Base-by-base conservation (phyloP, 2,329 filamentous ascomycete genomes). In the Fusarium aywerte region DNA sequence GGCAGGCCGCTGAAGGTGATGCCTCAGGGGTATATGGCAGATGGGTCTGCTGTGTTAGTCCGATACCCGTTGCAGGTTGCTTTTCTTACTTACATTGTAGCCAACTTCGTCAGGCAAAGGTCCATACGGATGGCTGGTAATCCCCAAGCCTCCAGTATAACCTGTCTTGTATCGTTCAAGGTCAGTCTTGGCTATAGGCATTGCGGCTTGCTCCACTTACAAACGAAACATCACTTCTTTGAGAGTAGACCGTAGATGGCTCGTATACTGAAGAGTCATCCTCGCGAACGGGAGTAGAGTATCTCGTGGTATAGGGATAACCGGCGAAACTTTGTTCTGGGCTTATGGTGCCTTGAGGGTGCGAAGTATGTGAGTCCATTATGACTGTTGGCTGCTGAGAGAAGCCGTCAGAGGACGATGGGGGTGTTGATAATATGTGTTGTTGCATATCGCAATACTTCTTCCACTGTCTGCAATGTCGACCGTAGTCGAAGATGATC, bases 1-100 rank as follows among this genome's bases (percentile, higher is more conserved):
- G 51, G 27, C 59, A 69, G 4, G 67, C 54, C 4, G 82, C 83
- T 15, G 81, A 80, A 4, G 85, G 84, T 31, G 85, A 87, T 51
- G 80, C 83, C 27, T 83, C 83, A 0, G 84, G 84, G 8, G 84
- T 86, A 42, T 70, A 74, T 7, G 68, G 71, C 7, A 48, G 29
- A 42, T 57, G 68, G 23, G 54, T 25, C 71, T 75, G 35, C 18
- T 13, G 18, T 23, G 35, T 36, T 20, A 29, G 58, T 66, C 54
- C 56, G 39, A 58, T 16, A n/a, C 48, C 35, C 23, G 10, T 8
- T n/a, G 12, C 16, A 10, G 20, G 8, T 40, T 40, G 15, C 20
- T 29, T 23, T 15, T 23, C 27, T 15, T 35, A 62, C 70, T 63
- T 31, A 73, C 71, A 44, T 57, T 56, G 47, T 73, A 73, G 15